phyloP scores from a whole-genome alignment of 1,284 basidiomycete genomes.

The Acaromyces ingoldii region DNA sequence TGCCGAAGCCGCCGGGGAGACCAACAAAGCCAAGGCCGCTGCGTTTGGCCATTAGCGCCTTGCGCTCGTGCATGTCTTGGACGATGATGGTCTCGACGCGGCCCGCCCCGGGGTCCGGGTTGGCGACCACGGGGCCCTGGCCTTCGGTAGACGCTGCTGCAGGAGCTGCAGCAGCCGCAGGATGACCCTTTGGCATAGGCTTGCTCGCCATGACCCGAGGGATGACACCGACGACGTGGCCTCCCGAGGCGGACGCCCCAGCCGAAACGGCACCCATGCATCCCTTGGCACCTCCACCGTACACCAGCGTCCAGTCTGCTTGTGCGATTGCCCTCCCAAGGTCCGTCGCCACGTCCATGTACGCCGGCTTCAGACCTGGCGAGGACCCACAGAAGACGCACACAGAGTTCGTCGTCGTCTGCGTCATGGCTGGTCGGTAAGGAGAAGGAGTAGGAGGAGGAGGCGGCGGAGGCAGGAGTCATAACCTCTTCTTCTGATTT shows the following conservation, averaged over 20 bases:
- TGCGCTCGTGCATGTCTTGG: constrained; percentile 84
- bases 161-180: constrained; percentile 17
- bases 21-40: constrained; percentile 71
- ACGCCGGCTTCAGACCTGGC: constrained; percentile 37
- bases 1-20: constrained; percentile 84
- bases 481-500: no score
- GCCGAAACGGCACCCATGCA: constrained; percentile 77
- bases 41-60: constrained; percentile 76
- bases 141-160: constrained; percentile 27
- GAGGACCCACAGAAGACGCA: constrained; percentile 51
- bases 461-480: no score
- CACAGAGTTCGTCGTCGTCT: constrained; percentile 19
- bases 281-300: constrained; percentile 77
- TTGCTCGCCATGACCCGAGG: constrained; percentile 66
- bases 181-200: constrained; percentile 18
- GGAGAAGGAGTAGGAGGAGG: no score
- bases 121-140: constrained; percentile 43
- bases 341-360: constrained; percentile 55
- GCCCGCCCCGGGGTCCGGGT: constrained; percentile 18
- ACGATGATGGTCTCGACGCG: constrained; percentile 54
- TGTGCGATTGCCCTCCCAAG: constrained; percentile 69
- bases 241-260: constrained; percentile 64
- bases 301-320: constrained; percentile 67
- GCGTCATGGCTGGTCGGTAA: no score
- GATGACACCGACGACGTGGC: constrained; percentile 73